Base-by-base conservation (phyloP, 495 filamentous ascomycete genomes). In the Achaetomiella virescens region DNA sequence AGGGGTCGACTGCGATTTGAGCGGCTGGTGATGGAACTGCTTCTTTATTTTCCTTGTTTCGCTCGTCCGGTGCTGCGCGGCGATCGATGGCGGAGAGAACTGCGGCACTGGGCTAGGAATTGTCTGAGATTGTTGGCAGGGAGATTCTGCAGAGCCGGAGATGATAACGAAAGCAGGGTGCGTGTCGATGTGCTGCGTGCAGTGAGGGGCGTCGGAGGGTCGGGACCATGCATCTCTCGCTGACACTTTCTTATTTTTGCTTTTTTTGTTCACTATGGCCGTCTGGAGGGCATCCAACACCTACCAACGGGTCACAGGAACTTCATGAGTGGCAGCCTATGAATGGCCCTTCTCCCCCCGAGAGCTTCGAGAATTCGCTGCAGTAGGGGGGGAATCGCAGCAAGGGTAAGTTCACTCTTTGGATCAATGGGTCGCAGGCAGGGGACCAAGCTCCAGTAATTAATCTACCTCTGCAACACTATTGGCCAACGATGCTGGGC, bases 281-380 rank as follows among this genome's bases (percentile, higher is more conserved):
- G 49, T 31, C 49, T 42, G 36, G 36, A 21, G 49, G 25, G 24
- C 36, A 50, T 52, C 49, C 37, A 31, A 52, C 12, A 41, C 17
- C 38, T 17, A 25, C 25, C 17, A 38, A 15, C 48, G 7, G 14
- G 17, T 9, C 17, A 22, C 2, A 8, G 17, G 36, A 42, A 29
- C 35, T 15, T 38, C 31, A 5, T 12, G 25, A 48, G 53, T 48
- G 52, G 42, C 52, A 43, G 42, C 31, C 53, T 48, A 18, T 48
- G 53, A 55, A 47, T 48, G 53, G 36, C 43, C 43, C 2, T 47
- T 42, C 44, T 55, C 20, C 35, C n/a, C 43, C 35, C 33, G 40
- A 41, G 33, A 48, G 36, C 44, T 48, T 55, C 53, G 53, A 55
- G 53, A 55, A 55, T 48, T 55, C 35, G 42, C 42, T 17, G 15